Base-by-base conservation (phyloP, 129 eudicot genomes). In the Rutidosis leptorrhynchoides region DNA sequence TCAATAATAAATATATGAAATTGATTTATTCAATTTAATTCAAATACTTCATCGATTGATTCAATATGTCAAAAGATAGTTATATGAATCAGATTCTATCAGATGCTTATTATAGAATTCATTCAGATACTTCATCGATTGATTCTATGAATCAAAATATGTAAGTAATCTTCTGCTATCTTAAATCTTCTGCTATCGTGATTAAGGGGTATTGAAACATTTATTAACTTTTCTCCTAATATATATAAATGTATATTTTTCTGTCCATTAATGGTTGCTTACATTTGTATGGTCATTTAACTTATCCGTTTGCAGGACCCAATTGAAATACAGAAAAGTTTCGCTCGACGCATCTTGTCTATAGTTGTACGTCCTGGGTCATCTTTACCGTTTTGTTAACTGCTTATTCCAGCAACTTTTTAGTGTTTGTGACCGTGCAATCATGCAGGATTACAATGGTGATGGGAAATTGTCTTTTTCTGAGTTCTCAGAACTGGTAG, bases 381-480 rank as follows among this genome's bases (percentile, higher is more conserved):
- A 45, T 77, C 73, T 35, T 10, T 56, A 45, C 52, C 54, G 30
- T 72, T 17, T 33, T 59, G 16, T 20, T 24, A 26, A 55, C 26
- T 48, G 43, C 16, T 45, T 58, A 28, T 60, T 51, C 26, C 43
- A 43, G 33, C 25, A 59, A 30, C 22, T 53, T 51, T 54, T 52
- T 46, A 49, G 26, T 46, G 30, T 19, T 57, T 73, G 54, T 74
- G 56, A 67, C n/a, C 40, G 57, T 70, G 45, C 45, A 37, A 37
- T 37, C 45, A 37, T 37, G 45, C 82, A 92, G 98, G 98, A 92
- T 78, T 88, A 80, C 40, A 54, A 92, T 68, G 95, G 45, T 37
- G 45, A 37, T 6, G 45, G 45, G 45, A 37, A 37, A 37, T 37
- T 37, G 9, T 37, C 45, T 9, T 37, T 37, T 37, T 37, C 45